Evolutionary conservation across 2,329 filamentous ascomycete genomes (phyloP).

Genomic region (Chaetomiaceae sp.): DNA sequence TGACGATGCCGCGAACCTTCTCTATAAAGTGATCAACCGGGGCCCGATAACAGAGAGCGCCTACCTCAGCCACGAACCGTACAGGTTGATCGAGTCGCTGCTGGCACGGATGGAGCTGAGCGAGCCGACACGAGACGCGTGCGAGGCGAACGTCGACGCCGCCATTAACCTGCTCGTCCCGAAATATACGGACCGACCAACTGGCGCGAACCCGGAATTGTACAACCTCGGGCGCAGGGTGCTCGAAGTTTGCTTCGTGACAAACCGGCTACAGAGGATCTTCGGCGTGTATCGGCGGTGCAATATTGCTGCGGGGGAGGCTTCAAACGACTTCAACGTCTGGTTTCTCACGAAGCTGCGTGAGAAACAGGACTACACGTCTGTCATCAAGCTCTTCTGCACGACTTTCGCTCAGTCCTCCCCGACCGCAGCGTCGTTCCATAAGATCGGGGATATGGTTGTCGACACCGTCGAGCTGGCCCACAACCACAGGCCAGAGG

Average conservation of each 20-base stretch:
- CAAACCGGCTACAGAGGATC: conserved; percentile 20
- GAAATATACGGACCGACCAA: conserved; percentile 24
- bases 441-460: conserved; percentile 30
- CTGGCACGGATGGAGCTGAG: conserved; percentile 19
- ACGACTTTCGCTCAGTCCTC: conserved; percentile 29
- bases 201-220: conserved; percentile 13
- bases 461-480: conserved; percentile 31
- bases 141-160: conserved; percentile 15
- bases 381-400: conserved; percentile 33
- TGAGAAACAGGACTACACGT: conserved; percentile 29
- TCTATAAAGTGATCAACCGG: conserved; percentile 26
- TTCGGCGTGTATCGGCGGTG: conserved; percentile 33
- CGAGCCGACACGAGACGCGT: background rate
- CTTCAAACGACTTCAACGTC: conserved; percentile 25
- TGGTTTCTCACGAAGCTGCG: conserved; percentile 33
- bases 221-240: conserved; percentile 27
- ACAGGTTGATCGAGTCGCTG: conserved; percentile 31
- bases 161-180: conserved; percentile 33
- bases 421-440: conserved; percentile 22
- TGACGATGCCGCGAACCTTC: conserved; percentile 31
- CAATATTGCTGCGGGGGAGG: conserved; percentile 23
- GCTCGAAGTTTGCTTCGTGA: conserved; percentile 28
- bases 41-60: conserved; percentile 30
- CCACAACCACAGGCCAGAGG: conserved; percentile 26
- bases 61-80: conserved; percentile 35